These are phyloP conservation scores for Sparassis latifolia DNA, from an alignment of 1,284 basidiomycete genomes.

Conservation along the genomic window DNA sequence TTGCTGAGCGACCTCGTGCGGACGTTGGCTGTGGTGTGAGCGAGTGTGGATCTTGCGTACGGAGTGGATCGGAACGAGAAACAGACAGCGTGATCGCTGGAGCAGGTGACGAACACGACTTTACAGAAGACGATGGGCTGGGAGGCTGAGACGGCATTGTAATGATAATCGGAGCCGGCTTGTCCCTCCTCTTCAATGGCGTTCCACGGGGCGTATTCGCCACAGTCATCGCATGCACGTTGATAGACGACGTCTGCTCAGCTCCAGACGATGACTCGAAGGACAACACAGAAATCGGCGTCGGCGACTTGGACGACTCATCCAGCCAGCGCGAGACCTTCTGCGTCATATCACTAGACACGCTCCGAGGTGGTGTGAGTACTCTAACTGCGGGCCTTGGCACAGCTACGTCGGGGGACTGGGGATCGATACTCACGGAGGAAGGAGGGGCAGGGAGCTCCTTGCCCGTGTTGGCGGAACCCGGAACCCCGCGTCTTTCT, in stretches of 20 bases:
- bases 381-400: background rate
- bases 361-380: background rate
- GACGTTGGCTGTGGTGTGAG: background rate
- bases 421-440: background rate
- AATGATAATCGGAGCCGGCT: slow-evolving; percentile 16
- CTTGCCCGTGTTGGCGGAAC: background rate
- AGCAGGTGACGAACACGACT: background rate
- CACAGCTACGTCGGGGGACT: background rate
- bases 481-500: too few species aligned
- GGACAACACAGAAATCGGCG: slow-evolving; percentile 4
- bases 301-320: slow-evolving; percentile 8
- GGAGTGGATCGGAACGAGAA: background rate
- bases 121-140: background rate
- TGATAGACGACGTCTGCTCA: background rate
- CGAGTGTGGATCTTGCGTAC: background rate
- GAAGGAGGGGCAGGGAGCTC: background rate
- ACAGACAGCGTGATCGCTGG: slow-evolving; percentile 5
- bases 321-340: slow-evolving; percentile 15
- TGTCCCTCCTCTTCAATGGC: slow-evolving; percentile 7
- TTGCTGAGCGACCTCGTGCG: slow-evolving; percentile 1
- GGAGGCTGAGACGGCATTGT: slow-evolving; percentile 5
- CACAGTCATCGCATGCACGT: too few species aligned
- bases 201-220: too few species aligned
- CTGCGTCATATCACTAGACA: slow-evolving; percentile 10
- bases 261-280: background rate